Evolutionary conservation across 1,284 basidiomycete species (phyloP).

Genomic region (Pascua guehoae): DNA sequence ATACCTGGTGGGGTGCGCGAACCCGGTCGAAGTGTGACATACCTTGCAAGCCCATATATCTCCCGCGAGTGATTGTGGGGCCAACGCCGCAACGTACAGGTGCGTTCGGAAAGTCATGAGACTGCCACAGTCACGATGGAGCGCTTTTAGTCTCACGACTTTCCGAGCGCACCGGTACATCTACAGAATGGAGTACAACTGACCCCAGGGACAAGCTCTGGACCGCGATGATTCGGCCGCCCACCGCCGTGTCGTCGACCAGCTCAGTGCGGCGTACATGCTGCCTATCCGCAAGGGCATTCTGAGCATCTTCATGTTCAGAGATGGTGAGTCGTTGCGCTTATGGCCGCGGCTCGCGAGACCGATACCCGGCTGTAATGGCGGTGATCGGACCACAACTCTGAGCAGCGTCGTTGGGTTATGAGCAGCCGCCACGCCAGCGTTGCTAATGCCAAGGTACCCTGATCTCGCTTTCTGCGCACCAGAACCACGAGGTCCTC

Average conservation of each 20-base stretch:
- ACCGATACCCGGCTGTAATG: neutral
- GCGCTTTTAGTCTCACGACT: too few relatives aligned
- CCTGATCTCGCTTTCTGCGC: slow-evolving; percentile 40
- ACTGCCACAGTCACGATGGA: too few relatives aligned
- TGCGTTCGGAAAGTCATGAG: too few relatives aligned
- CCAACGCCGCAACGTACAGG: too few relatives aligned
- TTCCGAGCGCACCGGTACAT: too few relatives aligned
- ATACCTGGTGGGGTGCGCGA: too few relatives aligned
- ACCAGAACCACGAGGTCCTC: slow-evolving; percentile 39
- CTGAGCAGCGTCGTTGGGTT: too few relatives aligned
- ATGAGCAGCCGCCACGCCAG: slow-evolving; percentile 9
- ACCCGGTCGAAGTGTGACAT: too few relatives aligned
- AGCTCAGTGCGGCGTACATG: slow-evolving; percentile 48
- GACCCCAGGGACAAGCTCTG: too few relatives aligned
- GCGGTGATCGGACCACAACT: too few relatives aligned
- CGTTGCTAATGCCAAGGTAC: slow-evolving; percentile 19
- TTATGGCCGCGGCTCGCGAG: slow-evolving; percentile 12
- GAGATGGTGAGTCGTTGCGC: slow-evolving; percentile 24
- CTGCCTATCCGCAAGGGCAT: slow-evolving; percentile 45
- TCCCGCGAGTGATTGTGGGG: too few relatives aligned
- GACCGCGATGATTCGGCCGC: slow-evolving; percentile 24
- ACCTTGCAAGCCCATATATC: too few relatives aligned
- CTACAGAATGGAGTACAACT: neutral
- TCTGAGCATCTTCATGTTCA: slow-evolving; percentile 44
- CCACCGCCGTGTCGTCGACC: slow-evolving; percentile 44